phyloP scores from a whole-genome alignment of 2,329 filamentous ascomycete genomes.

The Curvularia spicifera region DNA sequence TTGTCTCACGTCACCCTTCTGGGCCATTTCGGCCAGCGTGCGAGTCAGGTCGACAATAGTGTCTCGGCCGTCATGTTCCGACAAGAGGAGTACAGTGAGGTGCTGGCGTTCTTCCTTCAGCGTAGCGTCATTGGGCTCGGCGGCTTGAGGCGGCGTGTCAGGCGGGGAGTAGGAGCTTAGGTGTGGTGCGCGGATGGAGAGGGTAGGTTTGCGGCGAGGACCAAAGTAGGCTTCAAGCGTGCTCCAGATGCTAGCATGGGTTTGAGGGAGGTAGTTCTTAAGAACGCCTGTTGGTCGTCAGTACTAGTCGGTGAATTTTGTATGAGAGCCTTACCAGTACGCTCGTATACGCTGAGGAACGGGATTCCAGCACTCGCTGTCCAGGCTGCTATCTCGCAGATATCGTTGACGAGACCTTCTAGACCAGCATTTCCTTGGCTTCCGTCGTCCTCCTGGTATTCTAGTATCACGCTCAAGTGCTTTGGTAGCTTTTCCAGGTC shows the following conservation, averaged over 20 bases:
- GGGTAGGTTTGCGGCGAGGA: conserved; percentile 66
- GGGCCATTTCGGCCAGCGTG: conserved; percentile 93
- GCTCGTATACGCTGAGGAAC: conserved; percentile 88
- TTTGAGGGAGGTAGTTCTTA: conserved; percentile 86
- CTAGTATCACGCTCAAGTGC: conserved; percentile 86
- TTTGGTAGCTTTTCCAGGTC: conserved; percentile 75
- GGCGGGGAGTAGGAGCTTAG: conserved; percentile 63
- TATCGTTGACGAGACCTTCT: conserved; percentile 85
- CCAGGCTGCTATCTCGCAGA: conserved; percentile 92
- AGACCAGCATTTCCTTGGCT: conserved; percentile 72
- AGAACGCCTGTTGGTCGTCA: conserved; percentile 68
- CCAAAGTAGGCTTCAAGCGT: conserved; percentile 91
- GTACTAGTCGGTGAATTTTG: background rate
- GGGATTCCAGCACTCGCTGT: conserved; percentile 88
- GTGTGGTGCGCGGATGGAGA: conserved; percentile 77
- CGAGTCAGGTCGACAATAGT: conserved; percentile 95
- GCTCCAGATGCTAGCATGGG: conserved; percentile 77
- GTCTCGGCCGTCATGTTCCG: conserved; percentile 85
- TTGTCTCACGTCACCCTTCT: conserved; percentile 80
- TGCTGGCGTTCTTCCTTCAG: conserved; percentile 46
- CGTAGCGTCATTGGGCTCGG: conserved; percentile 47
- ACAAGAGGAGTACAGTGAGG: conserved; percentile 77
- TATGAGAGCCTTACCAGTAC: conserved; percentile 69
- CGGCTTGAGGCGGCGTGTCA: conserved; percentile 49
- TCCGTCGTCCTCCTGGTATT: conserved; percentile 69